phyloP scores from a whole-genome alignment of 2,329 filamentous ascomycete genomes.

The Phaeosphaeriaceae sp. region DNA sequence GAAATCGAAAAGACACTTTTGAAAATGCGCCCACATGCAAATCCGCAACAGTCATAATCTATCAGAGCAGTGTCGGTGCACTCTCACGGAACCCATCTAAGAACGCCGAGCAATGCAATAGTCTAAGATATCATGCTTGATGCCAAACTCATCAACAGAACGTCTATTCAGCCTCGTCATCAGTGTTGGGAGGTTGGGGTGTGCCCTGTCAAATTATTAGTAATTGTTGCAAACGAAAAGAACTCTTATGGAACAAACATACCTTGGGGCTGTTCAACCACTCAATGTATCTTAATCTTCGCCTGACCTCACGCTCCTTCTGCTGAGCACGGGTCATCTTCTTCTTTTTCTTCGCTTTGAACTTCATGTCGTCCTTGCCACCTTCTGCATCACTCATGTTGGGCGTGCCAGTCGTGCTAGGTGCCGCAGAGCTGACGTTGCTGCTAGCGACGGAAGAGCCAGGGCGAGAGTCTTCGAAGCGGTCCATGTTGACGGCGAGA shows the following conservation, averaged over 20 bases:
- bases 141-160: constrained; percentile 6
- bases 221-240: background rate
- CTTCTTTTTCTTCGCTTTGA: constrained; percentile 93
- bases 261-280: constrained; percentile 76
- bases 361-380: constrained; percentile 78
- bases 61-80: constrained; percentile 4
- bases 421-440: constrained; percentile 45
- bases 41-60: constrained; percentile 7
- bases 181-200: constrained; percentile 50
- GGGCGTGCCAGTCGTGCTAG: constrained; percentile 64
- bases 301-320: constrained; percentile 90
- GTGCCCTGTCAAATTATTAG: constrained; percentile 46
- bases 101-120: constrained; percentile 26
- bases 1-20: constrained; percentile 2
- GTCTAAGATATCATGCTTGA: constrained; percentile 24
- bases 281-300: constrained; percentile 82
- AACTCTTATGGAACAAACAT: constrained; percentile 17
- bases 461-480: constrained; percentile 84
- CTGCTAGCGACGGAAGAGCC: constrained; percentile 65
- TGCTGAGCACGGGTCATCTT: constrained; percentile 97
- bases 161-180: constrained; percentile 49
- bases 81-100: constrained; percentile 12
- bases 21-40: constrained; percentile 4
- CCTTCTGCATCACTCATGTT: constrained; percentile 88
- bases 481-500: constrained; percentile 75